Conservation (phyloP, 441 rosid genomes). For the Jatropha podagrica region DNA sequence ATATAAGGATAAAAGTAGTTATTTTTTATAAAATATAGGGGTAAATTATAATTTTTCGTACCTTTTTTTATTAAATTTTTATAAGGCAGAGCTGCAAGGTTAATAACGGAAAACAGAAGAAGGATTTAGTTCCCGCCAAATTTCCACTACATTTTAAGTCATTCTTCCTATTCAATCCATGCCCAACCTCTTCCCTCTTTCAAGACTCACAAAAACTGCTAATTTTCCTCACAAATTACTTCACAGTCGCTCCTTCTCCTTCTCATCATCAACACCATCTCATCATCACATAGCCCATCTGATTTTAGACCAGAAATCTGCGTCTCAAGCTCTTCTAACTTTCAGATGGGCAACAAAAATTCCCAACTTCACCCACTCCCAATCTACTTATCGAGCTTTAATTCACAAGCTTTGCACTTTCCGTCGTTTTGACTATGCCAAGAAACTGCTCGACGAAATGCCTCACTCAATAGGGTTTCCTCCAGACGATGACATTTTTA, state of each 20-base stretch:
- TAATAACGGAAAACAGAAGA: no score
- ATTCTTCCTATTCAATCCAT: constrained; percentile 2
- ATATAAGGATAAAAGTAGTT: no score
- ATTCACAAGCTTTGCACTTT: constrained; percentile 54
- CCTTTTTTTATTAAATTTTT: no score
- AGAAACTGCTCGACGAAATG: constrained; percentile 91
- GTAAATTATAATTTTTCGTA: no score
- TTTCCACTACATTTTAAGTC: background rate
- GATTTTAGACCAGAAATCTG: constrained; percentile 71
- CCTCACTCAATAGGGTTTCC: constrained; percentile 54
- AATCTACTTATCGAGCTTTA: constrained; percentile 76
- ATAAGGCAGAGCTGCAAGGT: no score
- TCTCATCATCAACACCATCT: constrained; percentile 41
- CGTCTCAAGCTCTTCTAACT: constrained; percentile 58
- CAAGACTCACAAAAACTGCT: constrained; percentile 5
- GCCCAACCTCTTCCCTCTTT: constrained; percentile 13
- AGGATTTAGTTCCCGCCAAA: background rate
- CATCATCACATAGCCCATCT: constrained; percentile 60
- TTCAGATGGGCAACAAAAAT: constrained; percentile 75
- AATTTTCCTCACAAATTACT: constrained; percentile 14
- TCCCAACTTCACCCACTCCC: constrained; percentile 69
- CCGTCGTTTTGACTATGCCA: constrained; percentile 57
- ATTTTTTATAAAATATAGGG: no score
- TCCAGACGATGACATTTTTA: constrained; percentile 66
- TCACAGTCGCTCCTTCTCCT: constrained; percentile 22